Evolutionary conservation across 441 rosid genomes (phyloP).

Genomic region (Erodium trifolium): DNA sequence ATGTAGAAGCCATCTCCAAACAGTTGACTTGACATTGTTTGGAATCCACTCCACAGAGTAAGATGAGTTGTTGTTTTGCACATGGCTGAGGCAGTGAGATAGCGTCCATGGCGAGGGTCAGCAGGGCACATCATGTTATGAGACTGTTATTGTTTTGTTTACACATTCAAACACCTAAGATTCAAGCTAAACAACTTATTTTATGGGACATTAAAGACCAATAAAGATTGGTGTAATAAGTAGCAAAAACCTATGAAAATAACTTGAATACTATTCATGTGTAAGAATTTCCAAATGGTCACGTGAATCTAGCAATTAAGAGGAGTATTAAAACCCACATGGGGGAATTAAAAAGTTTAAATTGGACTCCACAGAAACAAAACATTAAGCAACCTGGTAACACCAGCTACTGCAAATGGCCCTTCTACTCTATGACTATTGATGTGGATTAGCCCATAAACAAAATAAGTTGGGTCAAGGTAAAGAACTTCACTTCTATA

Average conservation of each 20-base stretch:
- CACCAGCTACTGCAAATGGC: neutral
- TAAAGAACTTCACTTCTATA: too few species aligned
- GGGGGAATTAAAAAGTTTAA: neutral
- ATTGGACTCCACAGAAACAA: neutral
- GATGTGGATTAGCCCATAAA: neutral
- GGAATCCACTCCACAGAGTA: too few species aligned
- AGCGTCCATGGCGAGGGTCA: constrained; percentile 59
- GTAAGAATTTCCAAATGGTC: neutral
- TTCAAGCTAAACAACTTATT: neutral
- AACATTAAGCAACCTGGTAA: neutral
- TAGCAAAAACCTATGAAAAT: neutral
- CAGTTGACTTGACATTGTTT: too few species aligned
- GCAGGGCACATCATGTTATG: constrained; percentile 53
- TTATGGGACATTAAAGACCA: neutral
- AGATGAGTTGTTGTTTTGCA: too few species aligned
- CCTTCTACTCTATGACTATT: neutral
- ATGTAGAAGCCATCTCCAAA: too few species aligned
- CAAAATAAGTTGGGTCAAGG: too few species aligned
- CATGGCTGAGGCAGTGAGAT: constrained; percentile 66
- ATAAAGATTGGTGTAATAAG: neutral
- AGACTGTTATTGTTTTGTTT: too few species aligned
- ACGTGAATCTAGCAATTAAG: neutral
- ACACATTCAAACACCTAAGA: neutral
- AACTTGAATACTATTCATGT: neutral
- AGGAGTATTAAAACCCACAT: neutral